These are phyloP conservation scores for Senna tora DNA, from an alignment of 306 rosid species.

Conservation along the genomic window DNA sequence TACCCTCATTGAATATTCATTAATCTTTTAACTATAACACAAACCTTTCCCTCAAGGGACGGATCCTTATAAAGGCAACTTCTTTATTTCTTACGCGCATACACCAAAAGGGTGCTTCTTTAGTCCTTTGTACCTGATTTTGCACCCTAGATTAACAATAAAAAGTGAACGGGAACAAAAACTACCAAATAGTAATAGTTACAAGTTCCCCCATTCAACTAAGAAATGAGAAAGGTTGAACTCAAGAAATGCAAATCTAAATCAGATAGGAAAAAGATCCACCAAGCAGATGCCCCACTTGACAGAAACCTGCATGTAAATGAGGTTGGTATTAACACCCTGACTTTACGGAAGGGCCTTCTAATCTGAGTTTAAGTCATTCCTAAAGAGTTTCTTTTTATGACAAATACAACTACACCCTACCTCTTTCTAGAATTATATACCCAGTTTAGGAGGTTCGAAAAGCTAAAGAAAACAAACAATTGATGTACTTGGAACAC, in stretches of 20 bases:
- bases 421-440: background rate
- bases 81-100: background rate
- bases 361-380: background rate
- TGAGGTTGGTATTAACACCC: background rate
- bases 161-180: conserved; percentile 1
- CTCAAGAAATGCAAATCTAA: background rate
- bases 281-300: conserved; percentile 1
- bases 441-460: background rate
- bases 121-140: background rate
- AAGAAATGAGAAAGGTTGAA: background rate
- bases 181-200: background rate
- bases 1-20: background rate
- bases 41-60: background rate
- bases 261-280: background rate
- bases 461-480: background rate
- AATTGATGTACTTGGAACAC: background rate
- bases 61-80: background rate
- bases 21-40: background rate
- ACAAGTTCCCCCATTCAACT: background rate
- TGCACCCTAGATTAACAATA: background rate
- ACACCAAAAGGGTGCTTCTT: background rate
- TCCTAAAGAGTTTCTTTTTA: background rate
- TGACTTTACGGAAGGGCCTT: background rate
- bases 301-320: background rate
- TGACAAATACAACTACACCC: background rate